phyloP scores from a whole-genome alignment of 495 filamentous ascomycete genomes.

The Geoglossum glabrum region DNA sequence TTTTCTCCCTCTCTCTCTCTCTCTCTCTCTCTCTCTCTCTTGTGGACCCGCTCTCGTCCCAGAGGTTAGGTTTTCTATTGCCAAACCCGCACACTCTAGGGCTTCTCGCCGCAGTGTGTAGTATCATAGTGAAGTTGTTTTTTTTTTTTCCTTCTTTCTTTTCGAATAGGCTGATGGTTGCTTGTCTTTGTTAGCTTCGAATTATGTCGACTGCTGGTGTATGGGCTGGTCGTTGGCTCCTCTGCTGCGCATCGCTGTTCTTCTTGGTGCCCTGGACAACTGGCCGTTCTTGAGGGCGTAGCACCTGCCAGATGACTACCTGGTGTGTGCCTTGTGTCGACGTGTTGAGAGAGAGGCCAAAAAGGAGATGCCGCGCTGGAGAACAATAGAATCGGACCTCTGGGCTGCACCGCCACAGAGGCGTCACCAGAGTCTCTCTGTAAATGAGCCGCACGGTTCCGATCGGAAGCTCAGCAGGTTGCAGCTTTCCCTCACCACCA shows the following conservation, averaged over 20 bases:
- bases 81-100: too few species aligned
- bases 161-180: too few species aligned
- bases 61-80: too few species aligned
- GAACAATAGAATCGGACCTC: not conserved
- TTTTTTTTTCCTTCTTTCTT: too few species aligned
- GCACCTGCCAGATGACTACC: not conserved
- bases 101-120: too few species aligned
- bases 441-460: not conserved
- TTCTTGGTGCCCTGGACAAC: not conserved
- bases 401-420: not conserved
- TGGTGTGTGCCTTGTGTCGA: not conserved
- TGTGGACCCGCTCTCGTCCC: too few species aligned
- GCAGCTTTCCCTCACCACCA: not conserved
- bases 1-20: too few species aligned
- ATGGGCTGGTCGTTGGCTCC: too few species aligned
- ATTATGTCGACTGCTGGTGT: too few species aligned
- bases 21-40: too few species aligned
- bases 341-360: not conserved
- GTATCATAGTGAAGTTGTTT: too few species aligned
- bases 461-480: not conserved
- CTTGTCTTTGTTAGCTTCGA: not conserved
- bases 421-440: not conserved
- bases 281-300: not conserved
- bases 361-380: not conserved
- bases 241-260: not conserved